These are phyloP conservation scores for Lactifluus piperatus DNA, from an alignment of 768 basidiomycete genomes.

Conservation along the genomic window DNA sequence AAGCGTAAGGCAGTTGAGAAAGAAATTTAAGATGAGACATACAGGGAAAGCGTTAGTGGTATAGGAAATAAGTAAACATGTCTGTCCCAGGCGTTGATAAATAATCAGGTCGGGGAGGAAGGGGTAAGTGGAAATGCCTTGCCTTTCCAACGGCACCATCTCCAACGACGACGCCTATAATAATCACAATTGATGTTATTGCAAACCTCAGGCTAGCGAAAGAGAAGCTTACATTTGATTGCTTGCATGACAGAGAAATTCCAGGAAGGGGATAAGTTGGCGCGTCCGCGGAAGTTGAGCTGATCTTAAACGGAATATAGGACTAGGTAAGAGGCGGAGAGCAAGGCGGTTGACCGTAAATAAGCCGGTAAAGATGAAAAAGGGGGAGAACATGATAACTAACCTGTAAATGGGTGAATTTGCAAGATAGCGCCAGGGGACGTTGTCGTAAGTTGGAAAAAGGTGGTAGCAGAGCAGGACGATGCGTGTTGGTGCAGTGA, in stretches of 20 bases:
- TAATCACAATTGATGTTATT: constrained; percentile 24
- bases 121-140: constrained; percentile 24
- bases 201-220: neutral
- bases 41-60: constrained; percentile 97
- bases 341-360: neutral
- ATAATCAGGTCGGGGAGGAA: neutral
- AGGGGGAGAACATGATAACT: neutral
- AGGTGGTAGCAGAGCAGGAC: constrained; percentile 1
- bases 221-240: constrained; percentile 68
- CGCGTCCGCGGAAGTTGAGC: constrained; percentile 5
- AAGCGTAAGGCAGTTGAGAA: constrained; percentile 6
- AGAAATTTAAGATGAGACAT: constrained; percentile 28
- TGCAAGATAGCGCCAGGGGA: neutral
- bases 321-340: neutral
- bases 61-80: constrained; percentile 97
- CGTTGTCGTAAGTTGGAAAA: neutral
- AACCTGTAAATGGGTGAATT: neutral
- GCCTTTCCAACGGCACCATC: constrained; percentile 99
- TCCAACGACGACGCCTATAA: constrained; percentile 90
- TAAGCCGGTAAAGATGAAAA: neutral
- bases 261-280: neutral
- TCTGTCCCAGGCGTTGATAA: constrained; percentile 42
- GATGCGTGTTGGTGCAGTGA: constrained; percentile 1
- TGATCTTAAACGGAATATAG: constrained; percentile 1
- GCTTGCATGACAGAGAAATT: constrained; percentile 55